These are phyloP conservation scores for Rhododendron griersonianum DNA, from an alignment of 148 eudicot species.

Conservation along the genomic window DNA sequence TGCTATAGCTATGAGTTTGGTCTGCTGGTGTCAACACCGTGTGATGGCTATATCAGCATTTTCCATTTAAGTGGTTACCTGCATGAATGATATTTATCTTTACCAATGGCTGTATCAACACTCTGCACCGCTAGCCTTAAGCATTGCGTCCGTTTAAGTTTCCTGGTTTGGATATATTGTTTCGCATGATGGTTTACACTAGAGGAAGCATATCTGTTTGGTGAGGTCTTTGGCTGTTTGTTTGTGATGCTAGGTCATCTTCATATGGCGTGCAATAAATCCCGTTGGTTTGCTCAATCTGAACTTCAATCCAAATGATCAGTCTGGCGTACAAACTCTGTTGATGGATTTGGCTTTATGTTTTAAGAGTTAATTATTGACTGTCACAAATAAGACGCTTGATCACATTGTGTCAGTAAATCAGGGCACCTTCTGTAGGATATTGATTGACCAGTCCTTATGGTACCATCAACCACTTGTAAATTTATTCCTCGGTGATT, in stretches of 20 bases:
- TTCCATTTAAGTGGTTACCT: conserved; percentile 11
- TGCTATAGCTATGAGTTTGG: not conserved
- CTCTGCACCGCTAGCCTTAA: not conserved
- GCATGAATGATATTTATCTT: not conserved
- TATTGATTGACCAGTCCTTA: not conserved
- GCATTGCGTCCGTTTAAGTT: not conserved
- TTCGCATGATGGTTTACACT: not conserved
- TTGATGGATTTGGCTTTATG: conserved; percentile 9
- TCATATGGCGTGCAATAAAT: not conserved
- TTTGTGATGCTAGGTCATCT: not conserved
- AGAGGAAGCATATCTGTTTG: not conserved
- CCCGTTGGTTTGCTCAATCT: not conserved
- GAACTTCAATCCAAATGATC: not conserved
- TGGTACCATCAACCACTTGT: not conserved
- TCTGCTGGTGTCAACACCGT: not conserved
- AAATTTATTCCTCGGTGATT: not conserved
- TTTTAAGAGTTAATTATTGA: not conserved
- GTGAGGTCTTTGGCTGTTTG: conserved; percentile 8
- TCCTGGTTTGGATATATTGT: not conserved
- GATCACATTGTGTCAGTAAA: not conserved
- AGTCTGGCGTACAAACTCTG: not conserved
- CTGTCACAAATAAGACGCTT: not conserved
- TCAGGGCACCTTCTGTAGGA: not conserved
- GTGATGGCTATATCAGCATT: not conserved
- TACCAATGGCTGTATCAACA: not conserved